These are phyloP conservation scores for Aureobasidium namibiae DNA, from an alignment of 2,329 filamentous ascomycete species.

Conservation along the genomic window DNA sequence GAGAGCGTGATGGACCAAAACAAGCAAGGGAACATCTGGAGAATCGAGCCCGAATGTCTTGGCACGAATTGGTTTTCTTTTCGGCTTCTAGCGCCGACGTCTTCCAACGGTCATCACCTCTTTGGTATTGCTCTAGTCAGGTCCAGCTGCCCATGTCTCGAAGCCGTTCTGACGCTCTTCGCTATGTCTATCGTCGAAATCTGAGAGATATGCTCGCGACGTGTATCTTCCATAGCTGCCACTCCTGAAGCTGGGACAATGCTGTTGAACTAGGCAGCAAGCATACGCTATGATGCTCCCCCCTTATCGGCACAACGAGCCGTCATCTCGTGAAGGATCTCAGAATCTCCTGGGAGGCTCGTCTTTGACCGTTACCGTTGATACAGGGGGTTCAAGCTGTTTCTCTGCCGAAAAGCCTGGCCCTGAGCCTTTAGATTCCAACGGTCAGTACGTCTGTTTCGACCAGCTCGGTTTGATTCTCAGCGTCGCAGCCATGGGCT, in stretches of 20 bases:
- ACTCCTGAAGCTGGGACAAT: no score
- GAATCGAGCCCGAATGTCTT: not conserved
- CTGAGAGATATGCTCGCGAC: not conserved
- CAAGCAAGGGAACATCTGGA: not conserved
- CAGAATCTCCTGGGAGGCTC: not conserved
- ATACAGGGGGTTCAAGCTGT: not conserved
- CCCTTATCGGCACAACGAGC: not conserved
- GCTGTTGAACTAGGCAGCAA: not conserved
- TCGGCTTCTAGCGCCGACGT: conserved; percentile 1
- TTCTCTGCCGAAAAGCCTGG: not conserved
- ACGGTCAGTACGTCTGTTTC: not conserved
- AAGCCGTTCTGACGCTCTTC: not conserved
- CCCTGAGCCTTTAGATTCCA: not conserved
- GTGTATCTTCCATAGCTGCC: no score
- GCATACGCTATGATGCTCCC: not conserved
- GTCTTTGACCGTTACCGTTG: not conserved
- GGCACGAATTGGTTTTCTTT: not conserved
- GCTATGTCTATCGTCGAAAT: no score
- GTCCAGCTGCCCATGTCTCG: not conserved
- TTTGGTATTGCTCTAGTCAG: not conserved
- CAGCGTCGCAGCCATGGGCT: not conserved
- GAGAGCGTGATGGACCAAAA: no score
- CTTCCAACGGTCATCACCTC: not conserved
- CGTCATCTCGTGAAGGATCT: not conserved
- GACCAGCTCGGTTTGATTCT: not conserved